Evolutionary conservation across 2,329 filamentous ascomycete species (phyloP).

Genomic region (Talaromyces marneffei): DNA sequence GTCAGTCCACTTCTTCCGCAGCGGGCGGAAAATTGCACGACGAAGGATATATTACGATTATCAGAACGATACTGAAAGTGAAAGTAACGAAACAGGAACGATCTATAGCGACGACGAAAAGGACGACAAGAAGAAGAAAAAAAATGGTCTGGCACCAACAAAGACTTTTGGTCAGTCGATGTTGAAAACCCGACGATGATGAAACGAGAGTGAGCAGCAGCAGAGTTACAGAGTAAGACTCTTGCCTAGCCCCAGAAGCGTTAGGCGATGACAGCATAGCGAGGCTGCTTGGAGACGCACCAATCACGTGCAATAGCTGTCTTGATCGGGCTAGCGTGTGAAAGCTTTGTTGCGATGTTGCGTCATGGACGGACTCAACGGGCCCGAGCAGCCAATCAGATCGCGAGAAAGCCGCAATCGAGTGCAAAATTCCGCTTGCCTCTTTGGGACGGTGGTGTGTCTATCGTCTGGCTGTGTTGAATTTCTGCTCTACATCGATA

Average conservation of each 20-base stretch:
- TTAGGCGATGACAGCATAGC: constrained; percentile 2
- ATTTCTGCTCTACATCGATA: not conserved
- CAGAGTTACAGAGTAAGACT: not conserved
- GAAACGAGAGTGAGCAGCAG: not conserved
- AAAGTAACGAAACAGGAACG: not conserved
- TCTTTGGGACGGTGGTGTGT: not conserved
- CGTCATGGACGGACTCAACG: constrained; percentile 9
- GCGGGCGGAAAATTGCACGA: not conserved
- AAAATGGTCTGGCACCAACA: not conserved
- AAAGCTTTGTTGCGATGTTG: not conserved
- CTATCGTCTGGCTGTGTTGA: not conserved
- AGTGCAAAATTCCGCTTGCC: not conserved
- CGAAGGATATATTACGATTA: constrained; percentile 1
- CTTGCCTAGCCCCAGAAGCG: not conserved
- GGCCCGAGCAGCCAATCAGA: not conserved
- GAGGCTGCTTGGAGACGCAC: not conserved
- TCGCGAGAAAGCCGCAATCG: not conserved
- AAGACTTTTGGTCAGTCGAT: not conserved
- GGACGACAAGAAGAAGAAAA: not conserved
- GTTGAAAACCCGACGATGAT: not conserved
- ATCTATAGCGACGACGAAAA: not conserved
- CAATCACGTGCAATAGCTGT: not conserved
- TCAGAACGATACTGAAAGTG: not conserved
- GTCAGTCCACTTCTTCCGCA: not conserved
- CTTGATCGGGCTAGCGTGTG: not conserved